Evolutionary conservation across 345 rosid genomes (phyloP), one percentile per base, ranked within the genome.

Genomic region (Gossypium arboreum): DNA sequence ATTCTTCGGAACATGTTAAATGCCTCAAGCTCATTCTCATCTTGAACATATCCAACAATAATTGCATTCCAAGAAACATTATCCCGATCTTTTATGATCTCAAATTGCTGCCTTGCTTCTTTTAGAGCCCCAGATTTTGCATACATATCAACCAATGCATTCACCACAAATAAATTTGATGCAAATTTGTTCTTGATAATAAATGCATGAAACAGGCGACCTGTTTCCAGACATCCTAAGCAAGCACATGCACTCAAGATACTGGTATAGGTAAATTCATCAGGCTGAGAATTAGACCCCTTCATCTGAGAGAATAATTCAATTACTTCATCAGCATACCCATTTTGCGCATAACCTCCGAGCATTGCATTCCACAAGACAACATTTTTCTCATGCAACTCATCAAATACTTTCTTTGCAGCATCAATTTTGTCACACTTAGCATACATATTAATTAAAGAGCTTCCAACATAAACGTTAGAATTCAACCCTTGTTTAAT

Each of bases 101-200:
- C 97, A 81, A 94, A 92, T 79, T 86, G 86, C 55, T 80, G 71
- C 75, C 92, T 91, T 61, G 97, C 94, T 72, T 94, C 94, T 63
- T 80, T 62, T 25, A 89, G 84, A 71, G 81, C 87, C 73, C 97
- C 89, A 15, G 88, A 88, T 82, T 94, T 94, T 39, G 98, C 97
- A 84, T 94, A 94, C 97, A 92, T 92, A 78, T 92, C 97, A 66
- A 94, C 85, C 84, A 94, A 79, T 41, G 97, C 97, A 83, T 94
- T 94, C 71, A 91, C 94, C 16, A 94, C 94, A 76, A 84, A 94
- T 66, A 94, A 81, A 73, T 92, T 89, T 24, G 86, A 60, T 12
- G 88, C 75, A 68, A 86, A 75, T 54, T 79, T 85, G 71, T 83
- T 87, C 84, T 92, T 92, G 73, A 92, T 83, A 76, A 90, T 85